Evolutionary conservation across 805 yeast species (phyloP).

Genomic region (Starmerella asiatica): DNA sequence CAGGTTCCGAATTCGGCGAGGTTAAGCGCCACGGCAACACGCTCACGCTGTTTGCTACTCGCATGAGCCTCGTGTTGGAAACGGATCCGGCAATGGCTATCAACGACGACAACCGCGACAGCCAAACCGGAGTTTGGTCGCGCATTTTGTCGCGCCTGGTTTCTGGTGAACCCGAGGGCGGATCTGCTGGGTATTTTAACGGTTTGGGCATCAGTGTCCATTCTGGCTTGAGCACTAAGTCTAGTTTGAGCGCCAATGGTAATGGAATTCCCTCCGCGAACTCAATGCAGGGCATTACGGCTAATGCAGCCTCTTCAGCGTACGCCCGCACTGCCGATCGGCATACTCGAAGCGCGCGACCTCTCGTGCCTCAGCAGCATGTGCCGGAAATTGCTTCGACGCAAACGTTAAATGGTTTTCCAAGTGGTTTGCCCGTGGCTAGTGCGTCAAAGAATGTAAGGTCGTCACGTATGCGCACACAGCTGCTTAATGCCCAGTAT

Average conservation of each 20-base stretch:
- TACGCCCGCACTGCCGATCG: neutral
- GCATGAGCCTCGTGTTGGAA: constrained; percentile 10
- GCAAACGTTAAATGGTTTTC: too few species aligned
- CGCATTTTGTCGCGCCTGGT: constrained; percentile 14
- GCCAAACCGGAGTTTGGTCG: constrained; percentile 13
- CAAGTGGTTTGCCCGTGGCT: too few species aligned
- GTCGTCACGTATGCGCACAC: neutral
- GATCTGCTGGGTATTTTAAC: constrained; percentile 1
- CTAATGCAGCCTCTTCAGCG: neutral
- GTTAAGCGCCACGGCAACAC: constrained; percentile 18
- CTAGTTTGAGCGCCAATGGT: neutral
- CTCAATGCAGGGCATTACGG: neutral
- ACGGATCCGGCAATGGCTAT: constrained; percentile 1
- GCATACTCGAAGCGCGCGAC: neutral
- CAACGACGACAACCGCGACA: constrained; percentile 2
- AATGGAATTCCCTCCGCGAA: neutral
- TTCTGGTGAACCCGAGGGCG: neutral
- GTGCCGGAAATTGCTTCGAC: neutral
- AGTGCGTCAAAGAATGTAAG: too few species aligned
- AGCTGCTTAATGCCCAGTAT: neutral
- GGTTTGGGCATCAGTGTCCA: constrained; percentile 14
- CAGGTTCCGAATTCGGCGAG: constrained; percentile 13
- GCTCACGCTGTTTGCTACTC: constrained; percentile 11
- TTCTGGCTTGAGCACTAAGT: constrained; percentile 13
- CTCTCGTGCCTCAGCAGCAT: neutral